A percentile compares a stretch with the other conserved stretches of the same genome.
Conservation (phyloP, 2,329 filamentous ascomycete species). For the Pseudonectria foliicola region DNA sequence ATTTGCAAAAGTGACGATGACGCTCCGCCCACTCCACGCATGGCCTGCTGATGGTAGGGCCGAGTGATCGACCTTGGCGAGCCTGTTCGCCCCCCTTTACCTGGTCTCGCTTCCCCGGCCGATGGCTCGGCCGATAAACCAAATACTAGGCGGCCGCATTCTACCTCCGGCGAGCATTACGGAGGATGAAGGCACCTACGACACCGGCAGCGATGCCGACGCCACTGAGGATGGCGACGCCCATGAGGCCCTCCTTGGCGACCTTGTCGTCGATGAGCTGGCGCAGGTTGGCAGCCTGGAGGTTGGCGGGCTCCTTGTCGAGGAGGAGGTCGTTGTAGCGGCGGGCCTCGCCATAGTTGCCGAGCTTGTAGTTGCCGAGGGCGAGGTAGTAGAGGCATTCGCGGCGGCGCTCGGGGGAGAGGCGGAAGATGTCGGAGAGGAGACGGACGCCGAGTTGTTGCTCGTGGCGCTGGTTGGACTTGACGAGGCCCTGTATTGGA, state of each 20-base stretch:
- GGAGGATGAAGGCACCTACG: slow-evolving; percentile 79
- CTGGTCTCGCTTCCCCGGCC: no score
- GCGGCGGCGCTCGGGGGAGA: slow-evolving; percentile 82
- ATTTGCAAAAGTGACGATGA: slow-evolving; percentile 11
- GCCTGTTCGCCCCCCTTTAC: no score
- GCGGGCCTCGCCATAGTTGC: slow-evolving; percentile 91
- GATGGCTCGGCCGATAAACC: no score
- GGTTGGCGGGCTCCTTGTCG: slow-evolving; percentile 83
- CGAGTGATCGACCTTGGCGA: no score
- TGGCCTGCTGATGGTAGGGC: slow-evolving; percentile 6
- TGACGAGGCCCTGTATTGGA: slow-evolving; percentile 84
- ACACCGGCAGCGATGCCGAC: slow-evolving; percentile 90
- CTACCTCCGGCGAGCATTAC: slow-evolving; percentile 59
- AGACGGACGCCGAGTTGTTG: slow-evolving; percentile 93
- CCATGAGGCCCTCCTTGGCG: slow-evolving; percentile 85
- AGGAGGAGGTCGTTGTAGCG: slow-evolving; percentile 90
- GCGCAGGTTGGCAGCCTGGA: slow-evolving; percentile 82
- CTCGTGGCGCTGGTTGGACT: slow-evolving; percentile 75
- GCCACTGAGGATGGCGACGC: slow-evolving; percentile 90
- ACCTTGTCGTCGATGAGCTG: slow-evolving; percentile 93
- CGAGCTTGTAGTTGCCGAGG: slow-evolving; percentile 95
- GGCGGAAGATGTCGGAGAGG: slow-evolving; percentile 93
- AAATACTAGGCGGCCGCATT: neutral
- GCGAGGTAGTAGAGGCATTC: slow-evolving; percentile 99
- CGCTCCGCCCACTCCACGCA: slow-evolving; percentile 7